Conservation (phyloP, 371 early-diverging fungal genomes). For the Zopfochytrium polystomum region DNA sequence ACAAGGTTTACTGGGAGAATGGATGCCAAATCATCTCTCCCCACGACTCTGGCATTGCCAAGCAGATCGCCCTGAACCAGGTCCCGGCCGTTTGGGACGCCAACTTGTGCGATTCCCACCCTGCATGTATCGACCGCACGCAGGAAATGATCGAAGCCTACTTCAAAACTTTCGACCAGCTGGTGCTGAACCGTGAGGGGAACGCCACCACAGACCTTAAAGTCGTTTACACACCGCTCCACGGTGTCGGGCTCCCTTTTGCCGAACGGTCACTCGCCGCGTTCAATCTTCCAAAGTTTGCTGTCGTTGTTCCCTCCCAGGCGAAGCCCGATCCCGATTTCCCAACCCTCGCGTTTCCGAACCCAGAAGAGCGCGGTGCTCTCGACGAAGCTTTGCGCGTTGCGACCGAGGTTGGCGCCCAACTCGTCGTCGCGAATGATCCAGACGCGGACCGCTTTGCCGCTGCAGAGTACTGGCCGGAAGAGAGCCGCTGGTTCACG, state of each 20-base stretch:
- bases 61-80: slow-evolving; percentile 48
- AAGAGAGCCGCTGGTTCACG: slow-evolving; percentile 66
- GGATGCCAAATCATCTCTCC: slow-evolving; percentile 92
- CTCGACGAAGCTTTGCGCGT: slow-evolving; percentile 65
- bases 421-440: slow-evolving; percentile 92
- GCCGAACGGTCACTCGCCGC: slow-evolving; percentile 66
- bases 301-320: slow-evolving; percentile 65
- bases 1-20: slow-evolving; percentile 95
- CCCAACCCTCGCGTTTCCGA: slow-evolving; percentile 73
- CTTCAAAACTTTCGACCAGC: slow-evolving; percentile 50
- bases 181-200: slow-evolving; percentile 27
- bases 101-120: slow-evolving; percentile 49
- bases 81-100: slow-evolving; percentile 65
- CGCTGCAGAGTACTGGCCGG: slow-evolving; percentile 62
- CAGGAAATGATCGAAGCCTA: slow-evolving; percentile 62
- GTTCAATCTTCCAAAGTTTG: slow-evolving; percentile 67
- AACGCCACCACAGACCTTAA: slow-evolving; percentile 55
- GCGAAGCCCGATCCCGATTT: slow-evolving; percentile 85
- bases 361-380: slow-evolving; percentile 81
- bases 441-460: slow-evolving; percentile 96
- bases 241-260: slow-evolving; percentile 85
- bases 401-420: slow-evolving; percentile 47
- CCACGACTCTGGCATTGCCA: slow-evolving; percentile 78
- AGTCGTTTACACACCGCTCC: slow-evolving; percentile 94
- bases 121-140: slow-evolving; percentile 50